Percentiles rank a stretch among this genome's conserved stretches.
Evolutionary conservation across 345 rosid species (phyloP).

Genomic region (Fremontodendron californicum): DNA sequence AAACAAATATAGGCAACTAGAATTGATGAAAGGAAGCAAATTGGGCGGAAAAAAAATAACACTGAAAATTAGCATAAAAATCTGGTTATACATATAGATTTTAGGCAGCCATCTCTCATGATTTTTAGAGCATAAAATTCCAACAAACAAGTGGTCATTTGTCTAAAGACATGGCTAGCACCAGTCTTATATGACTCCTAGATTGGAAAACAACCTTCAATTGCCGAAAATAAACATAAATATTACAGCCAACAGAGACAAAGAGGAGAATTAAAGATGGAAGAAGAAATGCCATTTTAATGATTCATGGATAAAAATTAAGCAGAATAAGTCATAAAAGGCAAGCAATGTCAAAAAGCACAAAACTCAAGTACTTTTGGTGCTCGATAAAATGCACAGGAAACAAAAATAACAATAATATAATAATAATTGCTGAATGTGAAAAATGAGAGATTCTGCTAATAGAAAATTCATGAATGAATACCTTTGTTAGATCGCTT

Average conservation of each 20-base stretch:
- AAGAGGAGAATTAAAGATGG: not conserved
- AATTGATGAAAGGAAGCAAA: not conserved
- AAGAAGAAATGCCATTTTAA: not conserved
- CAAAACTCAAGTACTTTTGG: not conserved
- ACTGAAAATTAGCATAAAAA: not conserved
- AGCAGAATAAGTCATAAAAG: not conserved
- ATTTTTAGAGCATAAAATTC: not conserved
- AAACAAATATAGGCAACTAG: not conserved
- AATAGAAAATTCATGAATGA: constrained; percentile 3
- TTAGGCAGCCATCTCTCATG: not conserved
- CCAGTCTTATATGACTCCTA: not conserved
- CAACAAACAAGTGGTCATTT: not conserved
- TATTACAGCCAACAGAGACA: not conserved
- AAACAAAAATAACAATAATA: not conserved
- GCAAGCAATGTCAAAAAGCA: not conserved
- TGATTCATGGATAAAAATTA: not conserved
- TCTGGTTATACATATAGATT: not conserved
- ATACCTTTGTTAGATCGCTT: constrained; percentile 46
- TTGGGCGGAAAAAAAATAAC: not conserved
- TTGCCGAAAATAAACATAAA: not conserved
- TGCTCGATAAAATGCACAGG: not conserved
- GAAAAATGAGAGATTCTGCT: not conserved
- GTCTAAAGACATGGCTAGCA: not conserved
- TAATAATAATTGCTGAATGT: not conserved
- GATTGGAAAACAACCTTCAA: not conserved